Evolutionary conservation across 2,329 filamentous ascomycete species (phyloP).

Genomic region (Erysiphe pisi): DNA sequence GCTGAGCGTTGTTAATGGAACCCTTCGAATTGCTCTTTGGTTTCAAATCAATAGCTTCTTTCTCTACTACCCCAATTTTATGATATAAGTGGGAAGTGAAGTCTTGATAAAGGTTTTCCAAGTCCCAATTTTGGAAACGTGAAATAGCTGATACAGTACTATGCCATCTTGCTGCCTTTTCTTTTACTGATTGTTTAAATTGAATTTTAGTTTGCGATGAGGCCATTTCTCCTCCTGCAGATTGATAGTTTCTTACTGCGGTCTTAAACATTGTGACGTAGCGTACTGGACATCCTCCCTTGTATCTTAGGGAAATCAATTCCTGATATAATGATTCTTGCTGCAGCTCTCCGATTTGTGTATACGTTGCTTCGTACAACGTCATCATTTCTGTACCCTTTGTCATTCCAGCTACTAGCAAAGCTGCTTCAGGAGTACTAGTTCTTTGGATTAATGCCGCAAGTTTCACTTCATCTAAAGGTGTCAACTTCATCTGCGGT

Average conservation of each 20-base stretch:
- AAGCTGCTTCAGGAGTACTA: not conserved
- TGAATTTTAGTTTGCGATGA: not conserved
- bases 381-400: not conserved
- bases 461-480: slow-evolving; percentile 2
- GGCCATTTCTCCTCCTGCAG: not conserved
- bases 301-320: not conserved
- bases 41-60: not conserved
- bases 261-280: not conserved
- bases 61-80: not conserved
- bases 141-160: not conserved
- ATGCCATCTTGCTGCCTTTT: slow-evolving; percentile 2
- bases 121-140: not conserved
- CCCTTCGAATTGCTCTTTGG: not conserved
- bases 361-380: not conserved
- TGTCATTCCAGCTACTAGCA: not conserved
- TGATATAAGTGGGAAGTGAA: not conserved
- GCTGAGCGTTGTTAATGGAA: too few species aligned
- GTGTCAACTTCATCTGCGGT: not conserved
- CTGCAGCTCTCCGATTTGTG: not conserved
- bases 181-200: not conserved
- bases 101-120: not conserved
- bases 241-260: not conserved
- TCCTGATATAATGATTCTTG: not conserved
- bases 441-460: slow-evolving; percentile 7
- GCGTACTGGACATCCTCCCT: not conserved